Evolutionary conservation across 805 yeast genomes (phyloP), one percentile per base, ranked within the genome.

Genomic region (Saccharomyces mikatae): DNA sequence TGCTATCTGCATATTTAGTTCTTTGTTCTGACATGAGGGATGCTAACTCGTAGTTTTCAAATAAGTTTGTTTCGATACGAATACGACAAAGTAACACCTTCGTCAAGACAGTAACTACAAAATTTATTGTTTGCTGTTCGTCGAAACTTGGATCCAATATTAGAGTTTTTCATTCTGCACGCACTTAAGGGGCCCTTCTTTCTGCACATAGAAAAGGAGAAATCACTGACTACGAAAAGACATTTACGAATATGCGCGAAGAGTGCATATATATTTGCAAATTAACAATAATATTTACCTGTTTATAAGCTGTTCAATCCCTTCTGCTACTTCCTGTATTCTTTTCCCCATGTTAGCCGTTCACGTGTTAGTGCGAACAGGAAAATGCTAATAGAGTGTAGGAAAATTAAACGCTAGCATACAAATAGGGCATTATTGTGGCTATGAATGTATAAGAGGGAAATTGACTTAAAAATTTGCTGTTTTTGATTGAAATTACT

Each of bases 1-100:
- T 71, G 17, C 76, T 70, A 41, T 67, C 67, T 29, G 77, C 68
- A 62, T 77, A 77, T 53, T 61, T 67, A 14, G 70, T 68, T 65
- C 73, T 62, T 54, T 65, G 67, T 28, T 57, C 57, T 29, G 64
- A 36, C 68, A 63, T 65, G 8, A 2, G 22, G 17, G 44, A 6
- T 8, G 24, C 11, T 36, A 17, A 36, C 13, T 36, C 44, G 24
- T 22, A 17, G 6, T 36, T 36, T 17, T 17, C 13, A 17, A 17
- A 10, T 36, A 17, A 9, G 2, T 1, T 36, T 17, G 11, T 6
- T 36, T 17, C 11, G 11, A 36, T 36, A 17, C 22, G 17, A 36
- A 8, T 36, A n/a, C 41, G n/a, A n/a, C 41, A 36, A 36, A 36
- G 44, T 17, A 36, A 36, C 4, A 8, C 10, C 24, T 36, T 17